Conservation (phyloP, 83 land plant genomes). For the Larix sibirica region DNA sequence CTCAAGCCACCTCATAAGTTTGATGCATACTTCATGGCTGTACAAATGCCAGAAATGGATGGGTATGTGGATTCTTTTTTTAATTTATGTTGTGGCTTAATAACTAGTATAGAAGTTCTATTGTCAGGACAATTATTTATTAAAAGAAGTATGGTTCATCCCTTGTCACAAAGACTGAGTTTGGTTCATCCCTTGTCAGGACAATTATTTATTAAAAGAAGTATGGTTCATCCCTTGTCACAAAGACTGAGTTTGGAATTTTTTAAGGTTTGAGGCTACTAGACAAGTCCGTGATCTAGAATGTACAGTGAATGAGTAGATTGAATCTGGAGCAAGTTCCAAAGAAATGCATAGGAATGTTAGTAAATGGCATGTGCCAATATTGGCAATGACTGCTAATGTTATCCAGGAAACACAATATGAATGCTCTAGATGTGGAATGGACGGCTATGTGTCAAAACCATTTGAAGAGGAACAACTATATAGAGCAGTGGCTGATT, state of each 20-base stretch:
- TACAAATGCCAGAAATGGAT: conserved; percentile 99
- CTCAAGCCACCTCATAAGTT: conserved; percentile 89
- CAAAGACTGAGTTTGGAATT: background rate
- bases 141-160: background rate
- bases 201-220: background rate
- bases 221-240: background rate
- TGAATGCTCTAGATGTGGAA: conserved; percentile 71
- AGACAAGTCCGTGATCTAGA: conserved; percentile 68
- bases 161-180: background rate
- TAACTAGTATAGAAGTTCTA: background rate
- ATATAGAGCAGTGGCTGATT: conserved; percentile 68
- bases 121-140: background rate
- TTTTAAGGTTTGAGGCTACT: conserved; percentile 90
- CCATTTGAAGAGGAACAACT: conserved; percentile 91
- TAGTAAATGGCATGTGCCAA: conserved; percentile 63
- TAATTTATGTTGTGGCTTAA: background rate
- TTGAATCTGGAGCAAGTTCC: conserved; percentile 34
- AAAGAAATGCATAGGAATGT: conserved; percentile 28
- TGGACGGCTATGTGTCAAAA: conserved; percentile 95
- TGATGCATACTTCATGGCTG: conserved; percentile 99
- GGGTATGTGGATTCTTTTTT: conserved; percentile 55
- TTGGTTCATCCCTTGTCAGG: background rate
- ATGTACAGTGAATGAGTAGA: conserved; percentile 27
- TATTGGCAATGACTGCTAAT: conserved; percentile 97
- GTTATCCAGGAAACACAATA: conserved; percentile 90